Percentiles rank a stretch among this genome's conserved stretches.
These are phyloP conservation scores for Hymenochaete sp. DNA, from an alignment of 1,284 basidiomycete species.

Conservation along the genomic window DNA sequence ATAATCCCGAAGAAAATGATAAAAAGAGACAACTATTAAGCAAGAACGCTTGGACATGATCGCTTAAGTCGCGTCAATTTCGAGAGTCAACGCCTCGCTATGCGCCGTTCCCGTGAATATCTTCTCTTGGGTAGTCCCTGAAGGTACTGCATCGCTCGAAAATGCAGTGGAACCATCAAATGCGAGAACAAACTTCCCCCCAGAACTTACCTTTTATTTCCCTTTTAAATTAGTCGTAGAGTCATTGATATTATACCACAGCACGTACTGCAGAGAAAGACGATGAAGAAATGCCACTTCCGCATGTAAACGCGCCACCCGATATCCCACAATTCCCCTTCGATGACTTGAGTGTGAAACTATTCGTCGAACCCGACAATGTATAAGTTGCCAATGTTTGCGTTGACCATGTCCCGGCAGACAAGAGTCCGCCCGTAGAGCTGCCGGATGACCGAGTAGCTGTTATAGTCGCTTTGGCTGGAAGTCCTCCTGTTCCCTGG, in stretches of 20 bases:
- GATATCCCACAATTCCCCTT: constrained; percentile 43
- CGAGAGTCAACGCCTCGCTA: constrained; percentile 36
- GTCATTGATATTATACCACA: background rate
- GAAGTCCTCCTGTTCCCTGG: constrained; percentile 13
- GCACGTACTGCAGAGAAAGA: constrained; percentile 43
- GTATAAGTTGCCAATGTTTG: constrained; percentile 42
- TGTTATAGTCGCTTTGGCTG: constrained; percentile 18
- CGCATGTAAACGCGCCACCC: constrained; percentile 35
- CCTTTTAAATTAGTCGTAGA: background rate
- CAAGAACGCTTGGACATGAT: background rate
- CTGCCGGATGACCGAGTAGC: constrained; percentile 16
- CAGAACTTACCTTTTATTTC: constrained; percentile 36
- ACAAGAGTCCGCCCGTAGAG: constrained; percentile 37
- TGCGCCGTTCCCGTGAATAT: constrained; percentile 43
- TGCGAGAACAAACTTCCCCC: constrained; percentile 39
- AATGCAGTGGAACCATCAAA: constrained; percentile 44
- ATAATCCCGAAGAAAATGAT: background rate
- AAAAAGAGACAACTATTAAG: background rate
- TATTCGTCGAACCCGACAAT: constrained; percentile 30
- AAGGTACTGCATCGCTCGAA: constrained; percentile 44
- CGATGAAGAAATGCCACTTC: constrained; percentile 34
- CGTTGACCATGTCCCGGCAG: constrained; percentile 42
- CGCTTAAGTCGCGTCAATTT: constrained; percentile 26
- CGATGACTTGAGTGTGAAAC: constrained; percentile 44
- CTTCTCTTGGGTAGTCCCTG: constrained; percentile 40